Evolutionary conservation across 805 yeast species (phyloP).

Genomic region (Candida berthetii): DNA sequence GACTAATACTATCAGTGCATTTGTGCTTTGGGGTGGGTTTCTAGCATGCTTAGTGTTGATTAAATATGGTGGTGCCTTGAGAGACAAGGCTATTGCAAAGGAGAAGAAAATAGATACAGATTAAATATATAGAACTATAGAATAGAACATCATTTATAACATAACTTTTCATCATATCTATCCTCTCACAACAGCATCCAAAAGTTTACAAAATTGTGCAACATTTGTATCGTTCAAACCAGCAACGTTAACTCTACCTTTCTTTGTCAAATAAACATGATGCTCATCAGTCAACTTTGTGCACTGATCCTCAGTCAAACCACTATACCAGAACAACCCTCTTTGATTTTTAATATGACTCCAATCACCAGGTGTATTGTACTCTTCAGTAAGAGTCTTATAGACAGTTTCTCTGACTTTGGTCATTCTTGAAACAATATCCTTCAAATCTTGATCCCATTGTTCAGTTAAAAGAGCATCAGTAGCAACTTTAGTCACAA

Average conservation of each 20-base stretch:
- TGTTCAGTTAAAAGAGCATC: conserved; percentile 44
- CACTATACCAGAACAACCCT: conserved; percentile 86
- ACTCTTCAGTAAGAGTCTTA: conserved; percentile 44
- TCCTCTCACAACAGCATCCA: conserved; percentile 36
- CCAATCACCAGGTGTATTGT: conserved; percentile 61
- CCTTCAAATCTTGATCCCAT: conserved; percentile 67
- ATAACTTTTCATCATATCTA: background rate
- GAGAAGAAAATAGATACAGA: background rate
- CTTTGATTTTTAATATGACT: conserved; percentile 73
- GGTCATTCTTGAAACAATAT: conserved; percentile 66
- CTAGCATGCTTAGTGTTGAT: conserved; percentile 1
- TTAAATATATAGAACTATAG: too few species aligned
- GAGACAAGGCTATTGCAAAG: background rate
- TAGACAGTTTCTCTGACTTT: conserved; percentile 56
- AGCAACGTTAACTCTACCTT: conserved; percentile 77
- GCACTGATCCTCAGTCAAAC: conserved; percentile 60
- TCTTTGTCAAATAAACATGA: conserved; percentile 68
- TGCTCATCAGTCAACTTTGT: conserved; percentile 56
- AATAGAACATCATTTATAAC: conserved; percentile 3
- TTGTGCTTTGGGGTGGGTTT: conserved; percentile 33
- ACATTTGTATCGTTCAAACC: conserved; percentile 71
- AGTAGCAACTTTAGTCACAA: conserved; percentile 62
- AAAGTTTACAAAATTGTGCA: conserved; percentile 52
- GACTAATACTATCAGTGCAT: conserved; percentile 45
- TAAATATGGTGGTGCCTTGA: background rate